These are phyloP conservation scores for Globisporangium canariense DNA, from an alignment of 352 stramenopile genomes.

Conservation along the genomic window DNA sequence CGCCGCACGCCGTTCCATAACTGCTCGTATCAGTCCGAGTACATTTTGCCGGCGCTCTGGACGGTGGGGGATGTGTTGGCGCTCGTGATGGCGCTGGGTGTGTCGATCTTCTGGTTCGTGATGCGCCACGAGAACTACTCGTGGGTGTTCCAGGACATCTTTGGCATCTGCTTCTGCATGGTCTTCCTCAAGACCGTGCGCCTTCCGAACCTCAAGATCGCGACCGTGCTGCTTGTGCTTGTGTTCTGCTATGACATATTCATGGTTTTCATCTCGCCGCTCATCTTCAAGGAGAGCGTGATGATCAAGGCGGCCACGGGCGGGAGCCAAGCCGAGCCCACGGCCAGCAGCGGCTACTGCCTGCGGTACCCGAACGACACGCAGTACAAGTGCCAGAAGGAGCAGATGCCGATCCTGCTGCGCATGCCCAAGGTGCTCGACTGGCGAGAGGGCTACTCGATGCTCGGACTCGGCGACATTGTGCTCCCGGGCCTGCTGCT, in stretches of 20 bases:
- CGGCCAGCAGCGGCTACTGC: slow-evolving; percentile 53
- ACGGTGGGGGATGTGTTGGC: slow-evolving; percentile 88
- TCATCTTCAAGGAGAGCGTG: slow-evolving; percentile 88
- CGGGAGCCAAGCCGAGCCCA: slow-evolving; percentile 50
- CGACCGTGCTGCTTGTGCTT: slow-evolving; percentile 87
- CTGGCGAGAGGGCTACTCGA: slow-evolving; percentile 88
- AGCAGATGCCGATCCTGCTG: slow-evolving; percentile 94
- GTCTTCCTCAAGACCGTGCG: slow-evolving; percentile 91
- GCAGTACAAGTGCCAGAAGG: slow-evolving; percentile 50
- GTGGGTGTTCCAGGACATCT: slow-evolving; percentile 93
- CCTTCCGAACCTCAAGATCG: slow-evolving; percentile 91
- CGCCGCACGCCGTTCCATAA: slow-evolving; percentile 35
- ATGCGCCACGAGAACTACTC: slow-evolving; percentile 72
- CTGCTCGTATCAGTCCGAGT: slow-evolving; percentile 38
- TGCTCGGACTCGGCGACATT: slow-evolving; percentile 97
- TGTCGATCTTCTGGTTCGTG: slow-evolving; percentile 68
- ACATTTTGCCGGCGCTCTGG: slow-evolving; percentile 54
- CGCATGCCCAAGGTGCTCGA: slow-evolving; percentile 92
- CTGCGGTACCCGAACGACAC: slow-evolving; percentile 71
- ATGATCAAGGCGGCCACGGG: slow-evolving; percentile 95
- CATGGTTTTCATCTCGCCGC: slow-evolving; percentile 94
- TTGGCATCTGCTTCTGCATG: slow-evolving; percentile 93
- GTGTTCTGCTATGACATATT: slow-evolving; percentile 97
- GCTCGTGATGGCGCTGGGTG: slow-evolving; percentile 45
- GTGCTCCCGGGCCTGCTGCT: slow-evolving; percentile 93